These are phyloP conservation scores for Przewalskia tangutica DNA, from an alignment of 257 asterid species.

Conservation along the genomic window DNA sequence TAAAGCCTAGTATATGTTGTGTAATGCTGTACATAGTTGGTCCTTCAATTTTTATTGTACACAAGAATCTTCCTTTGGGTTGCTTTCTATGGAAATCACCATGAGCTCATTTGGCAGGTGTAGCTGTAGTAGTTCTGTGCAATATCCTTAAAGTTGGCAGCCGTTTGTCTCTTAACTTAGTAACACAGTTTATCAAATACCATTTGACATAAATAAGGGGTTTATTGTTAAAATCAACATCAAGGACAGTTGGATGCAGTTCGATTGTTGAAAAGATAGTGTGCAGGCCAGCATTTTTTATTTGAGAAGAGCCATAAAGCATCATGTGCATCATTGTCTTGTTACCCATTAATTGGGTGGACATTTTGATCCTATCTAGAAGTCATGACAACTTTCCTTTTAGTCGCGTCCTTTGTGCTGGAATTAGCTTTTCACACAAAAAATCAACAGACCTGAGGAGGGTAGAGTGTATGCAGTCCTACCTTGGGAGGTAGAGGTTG, in stretches of 20 bases:
- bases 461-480: too few species aligned
- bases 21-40: conserved; percentile 1
- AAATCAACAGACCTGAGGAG: too few species aligned
- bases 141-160: not conserved
- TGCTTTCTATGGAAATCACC: not conserved
- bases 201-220: not conserved
- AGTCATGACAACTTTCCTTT: not conserved
- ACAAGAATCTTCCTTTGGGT: not conserved
- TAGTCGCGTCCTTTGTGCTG: not conserved
- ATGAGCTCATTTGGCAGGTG: not conserved
- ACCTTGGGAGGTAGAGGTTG: too few species aligned
- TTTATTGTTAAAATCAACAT: not conserved
- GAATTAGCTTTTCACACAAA: not conserved
- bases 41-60: not conserved
- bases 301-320: not conserved
- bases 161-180: not conserved
- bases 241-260: not conserved
- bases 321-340: not conserved
- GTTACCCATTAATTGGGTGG: not conserved
- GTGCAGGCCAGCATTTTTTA: not conserved
- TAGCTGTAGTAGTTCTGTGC: conserved; percentile 1
- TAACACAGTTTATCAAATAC: not conserved
- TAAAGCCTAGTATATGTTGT: conserved; percentile 37
- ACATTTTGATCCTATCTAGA: not conserved
- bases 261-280: not conserved